These are phyloP conservation scores for Hydrangea macrophylla DNA, from an alignment of 148 eudicot genomes.

Conservation along the genomic window DNA sequence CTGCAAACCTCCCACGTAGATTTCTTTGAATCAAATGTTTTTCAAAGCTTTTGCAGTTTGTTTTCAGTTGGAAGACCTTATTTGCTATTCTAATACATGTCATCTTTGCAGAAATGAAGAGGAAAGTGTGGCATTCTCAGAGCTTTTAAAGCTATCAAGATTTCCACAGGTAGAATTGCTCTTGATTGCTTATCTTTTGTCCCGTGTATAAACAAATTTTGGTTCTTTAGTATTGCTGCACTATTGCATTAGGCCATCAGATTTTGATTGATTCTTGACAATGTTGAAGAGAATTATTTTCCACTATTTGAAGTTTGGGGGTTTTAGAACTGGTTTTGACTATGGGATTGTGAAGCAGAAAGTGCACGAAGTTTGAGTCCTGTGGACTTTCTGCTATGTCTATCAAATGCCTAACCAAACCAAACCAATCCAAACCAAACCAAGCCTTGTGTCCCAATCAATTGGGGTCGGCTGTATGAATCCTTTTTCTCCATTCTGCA, in stretches of 20 bases:
- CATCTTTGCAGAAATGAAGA: constrained; percentile 53
- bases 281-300: not conserved
- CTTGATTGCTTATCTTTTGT: not conserved
- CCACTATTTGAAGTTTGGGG: not conserved
- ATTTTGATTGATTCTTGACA: not conserved
- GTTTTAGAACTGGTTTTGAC: not conserved
- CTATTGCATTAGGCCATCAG: not conserved
- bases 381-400: too few species aligned
- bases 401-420: not conserved
- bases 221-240: not conserved
- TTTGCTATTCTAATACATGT: constrained; percentile 10
- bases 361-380: too few species aligned
- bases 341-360: too few species aligned
- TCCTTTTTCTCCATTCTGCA: too few species aligned
- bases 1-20: constrained; percentile 79
- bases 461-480: too few species aligned
- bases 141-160: constrained; percentile 65
- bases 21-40: not conserved
- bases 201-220: not conserved
- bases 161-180: constrained; percentile 66
- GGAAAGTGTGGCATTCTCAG: constrained; percentile 45
- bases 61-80: constrained; percentile 1
- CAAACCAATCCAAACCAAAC: too few species aligned
- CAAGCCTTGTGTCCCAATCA: too few species aligned
- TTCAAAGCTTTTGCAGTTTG: constrained; percentile 6